Base-by-base conservation (phyloP, 2,329 filamentous ascomycete species). In the Sclerotinia minor region DNA sequence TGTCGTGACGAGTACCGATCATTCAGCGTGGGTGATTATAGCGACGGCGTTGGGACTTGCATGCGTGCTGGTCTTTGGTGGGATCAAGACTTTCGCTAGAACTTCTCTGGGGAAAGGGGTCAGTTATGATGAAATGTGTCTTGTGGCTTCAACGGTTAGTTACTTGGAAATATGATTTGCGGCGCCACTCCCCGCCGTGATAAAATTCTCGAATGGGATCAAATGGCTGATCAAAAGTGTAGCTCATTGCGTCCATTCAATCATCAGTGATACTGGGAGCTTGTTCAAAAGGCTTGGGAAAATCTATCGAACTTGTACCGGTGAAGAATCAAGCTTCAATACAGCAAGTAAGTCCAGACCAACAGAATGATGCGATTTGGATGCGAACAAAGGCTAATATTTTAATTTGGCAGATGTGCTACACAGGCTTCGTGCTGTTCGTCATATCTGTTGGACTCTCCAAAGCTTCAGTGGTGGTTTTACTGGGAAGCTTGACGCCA, bases 401-500 rank as follows among this genome's bases (percentile, higher is more conserved):
- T 21, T 65, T 29, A 41, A 45, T n/a, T 47, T 35, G 13, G n/a
- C 66, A 80, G 78, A 73, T 75, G 47, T 75, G 79, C 49, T 79
- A 78, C 65, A 73, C 76, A 50, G 77, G 77, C 68, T 78, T 83
- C 68, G 71, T 81, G 26, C 74, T 83, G 68, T 80, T 79, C 64
- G 70, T 83, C 45, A 49, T 80, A 53, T 73, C 76, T 1, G 71
- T 82, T 26, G 81, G 79, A 67, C 75, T 81, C 24, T 80, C 80
- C 6, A 83, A 83, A 69, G 74, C 75, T 60, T 79, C 79, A 9
- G 77, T 82, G 50, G 75, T 79, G 15, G 75, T 80, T 13, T 78
- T 83, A 13, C 79, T 82, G 59, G 74, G 80, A 32, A 81, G 81
- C 11, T 75, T 83, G n/a, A 81, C 81, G 4, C 80, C 80, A 2